Percentiles rank a stretch among this genome's conserved stretches.
These are phyloP conservation scores for Plasmopara muralis DNA, from an alignment of 352 stramenopile genomes.

Conservation along the genomic window DNA sequence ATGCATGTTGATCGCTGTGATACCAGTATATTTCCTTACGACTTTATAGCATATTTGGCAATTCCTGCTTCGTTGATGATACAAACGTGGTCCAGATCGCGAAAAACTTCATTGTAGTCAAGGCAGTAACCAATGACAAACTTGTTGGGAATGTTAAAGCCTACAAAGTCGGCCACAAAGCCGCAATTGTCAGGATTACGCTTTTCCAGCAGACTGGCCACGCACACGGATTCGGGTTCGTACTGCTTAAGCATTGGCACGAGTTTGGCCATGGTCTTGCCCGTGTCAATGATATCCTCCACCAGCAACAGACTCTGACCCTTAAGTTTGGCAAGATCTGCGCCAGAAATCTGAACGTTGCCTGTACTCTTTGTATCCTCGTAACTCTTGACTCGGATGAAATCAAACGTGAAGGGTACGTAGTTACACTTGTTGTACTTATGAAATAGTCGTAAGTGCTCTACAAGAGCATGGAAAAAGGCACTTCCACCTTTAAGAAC, in stretches of 20 bases:
- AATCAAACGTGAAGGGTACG: conserved; percentile 92
- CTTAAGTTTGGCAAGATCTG: conserved; percentile 80
- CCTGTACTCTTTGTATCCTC: conserved; percentile 87
- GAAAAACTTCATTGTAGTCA: conserved; percentile 97
- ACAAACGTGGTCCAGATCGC: conserved; percentile 94
- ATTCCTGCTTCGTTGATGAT: conserved; percentile 92
- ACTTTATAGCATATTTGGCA: conserved; percentile 63
- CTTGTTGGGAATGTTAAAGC: conserved; percentile 94
- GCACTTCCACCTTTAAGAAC: conserved; percentile 87
- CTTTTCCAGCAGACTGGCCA: conserved; percentile 93
- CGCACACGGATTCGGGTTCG: conserved; percentile 77
- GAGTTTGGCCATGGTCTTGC: conserved; percentile 89
- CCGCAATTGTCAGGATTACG: conserved; percentile 82
- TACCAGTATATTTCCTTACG: conserved; percentile 17
- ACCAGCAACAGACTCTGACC: conserved; percentile 92
- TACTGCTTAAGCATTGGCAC: conserved; percentile 81
- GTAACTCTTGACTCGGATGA: conserved; percentile 94
- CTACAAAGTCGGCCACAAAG: conserved; percentile 92
- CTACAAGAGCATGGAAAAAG: conserved; percentile 87
- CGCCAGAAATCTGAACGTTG: conserved; percentile 87
- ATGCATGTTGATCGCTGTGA: neutral
- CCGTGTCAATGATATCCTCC: conserved; percentile 98
- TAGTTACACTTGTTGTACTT: conserved; percentile 86
- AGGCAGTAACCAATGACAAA: conserved; percentile 95
- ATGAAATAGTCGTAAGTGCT: conserved; percentile 77